Base-by-base conservation (phyloP, 2,329 filamentous ascomycete genomes). In the Hymenoscyphus salicellus region DNA sequence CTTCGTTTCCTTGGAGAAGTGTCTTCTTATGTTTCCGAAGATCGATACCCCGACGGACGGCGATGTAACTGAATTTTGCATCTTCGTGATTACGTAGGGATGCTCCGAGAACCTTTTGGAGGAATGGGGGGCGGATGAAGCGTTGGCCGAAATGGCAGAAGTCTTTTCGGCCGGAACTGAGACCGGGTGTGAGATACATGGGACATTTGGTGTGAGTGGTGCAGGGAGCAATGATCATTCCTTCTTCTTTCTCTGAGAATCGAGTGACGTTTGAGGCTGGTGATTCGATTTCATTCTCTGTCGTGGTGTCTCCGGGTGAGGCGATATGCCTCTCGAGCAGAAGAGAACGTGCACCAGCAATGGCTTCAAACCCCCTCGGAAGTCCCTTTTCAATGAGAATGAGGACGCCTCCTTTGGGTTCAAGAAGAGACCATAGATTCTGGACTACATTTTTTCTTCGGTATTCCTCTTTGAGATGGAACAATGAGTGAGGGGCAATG, bases 131-230 rank as follows among this genome's bases (percentile, higher is more conserved):
- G 0, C 93, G 87, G 60, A 93, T 89, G 75, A 92, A 98, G 57
- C 95, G 87, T 78, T 99, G 95, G 67, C 83, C 85, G 77, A 99
- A 98, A 76, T 90, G 91, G 77, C 95, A 99, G 74, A 89, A 95
- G 74, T 98, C 93, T 72, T 93, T 93, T 63, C 94, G 86, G 5
- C 93, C 92, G 32, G 80, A 80, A 62, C 86, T 87, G 62, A 89
- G 81, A 0, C 93, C 92, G 0, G 89, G 83, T 0, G 83, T 81
- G 23, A 83, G 81, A 75, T 97, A 97, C 91, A 99, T 96, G 0
- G 95, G 95, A 70, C 95, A 99, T 64, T 84, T 83, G 8, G 83
- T 81, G 76, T 99, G 95, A 76, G 93, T 98, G 0, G 95, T 97
- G 79, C 95, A 99, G 73, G 88, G 88, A 3, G 88, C 88, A 63